These are phyloP conservation scores for Talaromyces ruber DNA, from an alignment of 495 filamentous ascomycete genomes.

Conservation along the genomic window DNA sequence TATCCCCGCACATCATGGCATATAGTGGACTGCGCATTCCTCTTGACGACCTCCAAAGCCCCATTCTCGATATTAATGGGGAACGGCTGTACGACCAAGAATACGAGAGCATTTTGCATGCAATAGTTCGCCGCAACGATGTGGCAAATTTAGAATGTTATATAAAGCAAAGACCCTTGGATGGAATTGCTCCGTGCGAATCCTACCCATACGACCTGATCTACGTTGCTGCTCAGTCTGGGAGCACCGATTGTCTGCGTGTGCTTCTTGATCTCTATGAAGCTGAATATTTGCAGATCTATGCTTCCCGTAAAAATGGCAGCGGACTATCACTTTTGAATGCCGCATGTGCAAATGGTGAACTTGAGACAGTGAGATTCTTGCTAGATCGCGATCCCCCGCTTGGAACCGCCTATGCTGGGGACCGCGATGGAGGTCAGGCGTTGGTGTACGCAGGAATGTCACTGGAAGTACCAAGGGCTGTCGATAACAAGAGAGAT, in stretches of 20 bases:
- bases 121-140: not conserved
- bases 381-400: constrained; percentile 1
- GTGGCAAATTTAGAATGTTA: not conserved
- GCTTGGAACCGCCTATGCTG: not conserved
- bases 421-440: not conserved
- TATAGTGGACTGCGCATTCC: too few species aligned
- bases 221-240: not conserved
- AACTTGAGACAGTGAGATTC: constrained; percentile 4
- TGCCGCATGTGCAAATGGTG: not conserved
- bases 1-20: too few species aligned
- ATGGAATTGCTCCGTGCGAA: too few species aligned
- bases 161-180: not conserved
- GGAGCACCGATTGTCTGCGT: not conserved
- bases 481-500: too few species aligned
- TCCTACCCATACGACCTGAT: not conserved
- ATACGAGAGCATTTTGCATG: too few species aligned
- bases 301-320: not conserved
- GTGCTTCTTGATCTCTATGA: constrained; percentile 1
- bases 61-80: too few species aligned
- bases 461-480: not conserved
- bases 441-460: not conserved
- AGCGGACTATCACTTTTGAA: not conserved
- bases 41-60: too few species aligned
- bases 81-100: too few species aligned
- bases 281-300: not conserved